Base-by-base conservation (phyloP, 2,329 filamentous ascomycete species). In the Neofusicoccum parvum region DNA sequence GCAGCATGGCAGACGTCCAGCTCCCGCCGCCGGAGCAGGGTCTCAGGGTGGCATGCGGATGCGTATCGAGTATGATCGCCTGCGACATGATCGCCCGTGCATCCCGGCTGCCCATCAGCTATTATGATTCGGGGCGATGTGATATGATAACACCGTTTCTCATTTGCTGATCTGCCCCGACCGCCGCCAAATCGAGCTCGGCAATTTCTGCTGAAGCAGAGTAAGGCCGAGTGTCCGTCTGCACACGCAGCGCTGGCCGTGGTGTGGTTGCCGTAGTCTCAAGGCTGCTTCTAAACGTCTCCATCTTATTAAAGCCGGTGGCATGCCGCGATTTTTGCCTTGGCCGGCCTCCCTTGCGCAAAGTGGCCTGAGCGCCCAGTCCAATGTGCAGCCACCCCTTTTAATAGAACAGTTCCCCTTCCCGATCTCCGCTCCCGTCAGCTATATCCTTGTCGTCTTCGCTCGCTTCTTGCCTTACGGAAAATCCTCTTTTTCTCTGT, bases 381-480 rank as follows among this genome's bases (percentile, higher is more conserved):
- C 36, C 56, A 60, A 36, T 39, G 20, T n/a, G 32, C n/a, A 10
- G 48, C 41, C 56, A 37, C 56, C 56, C 56, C 56, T 48, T 53
- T 60, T 60, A 60, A 48, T 60, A 27, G 20, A 39, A 17, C 43
- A 46, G 17, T 36, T 60, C 56, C 56, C 56, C 56, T 48, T 48
- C 56, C 56, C 56, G 56, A 60, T 60, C 56, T 36, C 41, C 56
- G 56, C 20, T 48, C 10, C 32, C 43, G 43, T 37, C 6, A 17
- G 43, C 43, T 48, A 60, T 60, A 60, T 60, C 56, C 56, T 60
- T 23, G 56, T 60, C 43, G 27, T 23, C 56, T 11, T 48, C 56
- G 43, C 56, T 48, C 41, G 39, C 56, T 46, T 60, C 56, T 9
- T 20, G n/a, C 56, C 56, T 48, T 60, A 14, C 56, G 41, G 41